These are phyloP conservation scores for Pyrenochaeta sp. DNA, from an alignment of 2,329 filamentous ascomycete species.

Conservation along the genomic window DNA sequence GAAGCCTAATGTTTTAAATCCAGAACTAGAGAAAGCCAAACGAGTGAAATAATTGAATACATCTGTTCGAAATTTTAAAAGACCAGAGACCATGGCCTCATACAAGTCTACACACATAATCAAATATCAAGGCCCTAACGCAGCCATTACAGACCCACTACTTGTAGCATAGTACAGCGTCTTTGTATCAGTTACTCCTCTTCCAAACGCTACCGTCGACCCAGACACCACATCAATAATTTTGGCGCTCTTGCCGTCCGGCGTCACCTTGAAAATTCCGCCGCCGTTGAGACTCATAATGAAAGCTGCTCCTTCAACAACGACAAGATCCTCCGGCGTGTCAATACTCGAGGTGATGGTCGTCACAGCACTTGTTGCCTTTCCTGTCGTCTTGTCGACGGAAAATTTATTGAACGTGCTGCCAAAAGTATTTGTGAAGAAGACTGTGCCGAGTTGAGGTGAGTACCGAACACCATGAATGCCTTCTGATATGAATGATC, in stretches of 20 bases:
- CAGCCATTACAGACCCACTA: not conserved
- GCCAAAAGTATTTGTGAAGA: constrained; percentile 3
- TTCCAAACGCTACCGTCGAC: constrained; percentile 1
- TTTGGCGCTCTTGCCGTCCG: not conserved
- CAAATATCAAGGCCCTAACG: not conserved
- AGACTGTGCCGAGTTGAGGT: not conserved
- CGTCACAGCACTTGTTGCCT: not conserved
- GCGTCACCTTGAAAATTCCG: constrained; percentile 1
- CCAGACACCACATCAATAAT: not conserved
- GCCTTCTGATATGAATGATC: not conserved
- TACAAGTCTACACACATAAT: no score
- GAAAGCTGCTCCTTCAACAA: not conserved
- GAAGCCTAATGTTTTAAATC: no score
- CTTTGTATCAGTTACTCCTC: not conserved
- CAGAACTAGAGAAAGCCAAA: no score
- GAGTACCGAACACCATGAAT: not conserved
- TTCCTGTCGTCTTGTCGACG: not conserved
- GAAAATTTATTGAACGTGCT: not conserved
- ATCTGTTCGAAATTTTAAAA: no score
- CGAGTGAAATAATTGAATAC: no score
- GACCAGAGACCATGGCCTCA: no score
- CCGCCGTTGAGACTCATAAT: constrained; percentile 3
- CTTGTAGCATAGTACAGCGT: not conserved
- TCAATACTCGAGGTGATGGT: not conserved
- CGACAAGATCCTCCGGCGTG: not conserved